Percentiles rank a stretch among this genome's conserved stretches.
Conservation (phyloP, 768 basidiomycete genomes). For the Asterophora lycoperdoides region DNA sequence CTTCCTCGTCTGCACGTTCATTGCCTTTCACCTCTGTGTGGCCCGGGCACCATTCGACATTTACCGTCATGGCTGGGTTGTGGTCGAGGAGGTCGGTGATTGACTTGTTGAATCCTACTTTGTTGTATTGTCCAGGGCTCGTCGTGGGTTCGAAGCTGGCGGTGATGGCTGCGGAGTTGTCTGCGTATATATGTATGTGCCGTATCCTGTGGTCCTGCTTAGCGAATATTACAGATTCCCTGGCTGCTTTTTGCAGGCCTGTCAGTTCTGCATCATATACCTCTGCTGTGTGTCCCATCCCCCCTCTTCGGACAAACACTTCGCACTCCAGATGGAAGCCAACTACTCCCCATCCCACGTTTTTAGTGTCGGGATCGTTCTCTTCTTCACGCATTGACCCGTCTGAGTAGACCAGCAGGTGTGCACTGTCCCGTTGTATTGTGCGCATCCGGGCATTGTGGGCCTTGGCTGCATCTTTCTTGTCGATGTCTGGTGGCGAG, state of each 20-base stretch:
- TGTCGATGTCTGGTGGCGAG: background rate
- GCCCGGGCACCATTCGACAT: background rate
- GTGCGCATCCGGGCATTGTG: background rate
- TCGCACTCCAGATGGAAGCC: conserved; percentile 16
- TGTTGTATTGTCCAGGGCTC: conserved; percentile 16
- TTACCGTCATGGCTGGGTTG: background rate
- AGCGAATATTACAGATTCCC: conserved; percentile 5
- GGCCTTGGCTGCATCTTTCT: background rate
- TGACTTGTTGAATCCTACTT: background rate
- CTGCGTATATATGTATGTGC: conserved; percentile 21
- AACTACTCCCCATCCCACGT: conserved; percentile 17
- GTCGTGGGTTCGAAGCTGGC: conserved; percentile 17
- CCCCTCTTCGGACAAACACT: conserved; percentile 8
- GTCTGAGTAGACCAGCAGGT: background rate
- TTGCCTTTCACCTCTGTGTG: no score
- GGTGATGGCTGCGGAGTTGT: conserved; percentile 5
- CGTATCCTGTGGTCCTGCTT: conserved; percentile 7
- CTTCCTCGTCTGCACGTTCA: no score
- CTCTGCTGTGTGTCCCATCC: conserved; percentile 25
- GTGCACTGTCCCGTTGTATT: no score
- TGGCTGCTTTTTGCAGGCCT: conserved; percentile 19
- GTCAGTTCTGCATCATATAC: no score
- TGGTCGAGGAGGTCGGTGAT: background rate
- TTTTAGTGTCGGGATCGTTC: conserved; percentile 2
- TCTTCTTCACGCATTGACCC: no score